Evolutionary conservation across 192 early-diverging fungal genomes (phyloP).

Genomic region (Radiomyces spectabilis): DNA sequence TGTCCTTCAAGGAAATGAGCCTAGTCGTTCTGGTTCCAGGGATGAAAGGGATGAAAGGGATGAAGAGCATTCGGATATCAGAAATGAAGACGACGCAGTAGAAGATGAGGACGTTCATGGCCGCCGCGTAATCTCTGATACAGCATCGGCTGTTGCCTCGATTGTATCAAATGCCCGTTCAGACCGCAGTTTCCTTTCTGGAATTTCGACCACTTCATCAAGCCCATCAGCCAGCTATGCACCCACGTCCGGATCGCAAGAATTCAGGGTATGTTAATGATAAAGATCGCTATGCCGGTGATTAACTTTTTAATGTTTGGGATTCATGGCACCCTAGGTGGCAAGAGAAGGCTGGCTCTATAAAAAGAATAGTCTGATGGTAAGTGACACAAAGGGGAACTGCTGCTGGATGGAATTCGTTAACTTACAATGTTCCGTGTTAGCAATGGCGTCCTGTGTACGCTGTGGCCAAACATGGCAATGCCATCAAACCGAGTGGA

Average conservation of each 20-base stretch:
- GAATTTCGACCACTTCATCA: neutral
- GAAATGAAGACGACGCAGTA: neutral
- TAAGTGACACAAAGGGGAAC: slow-evolving; percentile 3
- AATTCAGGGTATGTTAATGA: slow-evolving; percentile 14
- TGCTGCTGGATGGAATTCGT: neutral
- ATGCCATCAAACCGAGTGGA: slow-evolving; percentile 35
- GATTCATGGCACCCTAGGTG: slow-evolving; percentile 14
- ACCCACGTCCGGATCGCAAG: slow-evolving; percentile 1
- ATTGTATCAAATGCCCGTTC: neutral
- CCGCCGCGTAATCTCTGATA: neutral
- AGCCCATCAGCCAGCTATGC: neutral
- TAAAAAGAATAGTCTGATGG: slow-evolving; percentile 37
- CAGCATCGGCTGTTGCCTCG: neutral
- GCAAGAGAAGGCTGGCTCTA: slow-evolving; percentile 48
- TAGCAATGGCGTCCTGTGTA: slow-evolving; percentile 45
- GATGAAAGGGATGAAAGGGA: neutral
- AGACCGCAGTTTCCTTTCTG: neutral
- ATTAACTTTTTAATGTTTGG: neutral
- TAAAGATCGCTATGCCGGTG: neutral
- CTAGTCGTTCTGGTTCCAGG: neutral
- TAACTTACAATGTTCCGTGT: neutral
- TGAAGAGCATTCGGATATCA: neutral
- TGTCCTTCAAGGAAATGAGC: neutral
- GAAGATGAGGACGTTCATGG: neutral
- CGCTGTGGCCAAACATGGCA: slow-evolving; percentile 40